Evolutionary conservation across 192 early-diverging fungal species (phyloP).

Genomic region (Paraglomus occultum): DNA sequence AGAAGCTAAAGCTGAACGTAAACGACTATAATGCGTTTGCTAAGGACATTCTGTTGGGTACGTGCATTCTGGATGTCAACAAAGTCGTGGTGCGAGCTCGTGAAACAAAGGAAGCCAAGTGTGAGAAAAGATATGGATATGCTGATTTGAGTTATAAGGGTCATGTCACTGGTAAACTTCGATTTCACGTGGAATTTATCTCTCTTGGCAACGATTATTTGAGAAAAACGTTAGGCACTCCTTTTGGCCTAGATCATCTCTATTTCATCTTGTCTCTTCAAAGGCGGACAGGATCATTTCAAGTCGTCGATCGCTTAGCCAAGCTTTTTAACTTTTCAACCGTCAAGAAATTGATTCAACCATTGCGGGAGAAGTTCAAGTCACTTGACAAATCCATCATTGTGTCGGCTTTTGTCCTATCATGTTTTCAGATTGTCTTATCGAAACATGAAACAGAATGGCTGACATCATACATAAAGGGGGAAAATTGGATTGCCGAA

Average conservation of each 20-base stretch:
- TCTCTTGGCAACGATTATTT: constrained; percentile 32
- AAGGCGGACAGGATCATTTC: constrained; percentile 11
- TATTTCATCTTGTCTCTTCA: constrained; percentile 16
- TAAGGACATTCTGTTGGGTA: constrained; percentile 75
- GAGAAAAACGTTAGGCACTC: not conserved
- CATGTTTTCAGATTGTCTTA: constrained; percentile 16
- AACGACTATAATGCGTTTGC: constrained; percentile 81
- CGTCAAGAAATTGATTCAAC: not conserved
- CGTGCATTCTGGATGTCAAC: constrained; percentile 55
- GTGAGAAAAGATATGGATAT: not conserved
- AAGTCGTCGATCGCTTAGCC: not conserved
- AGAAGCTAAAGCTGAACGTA: constrained; percentile 66
- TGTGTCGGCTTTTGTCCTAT: not conserved
- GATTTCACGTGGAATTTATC: constrained; percentile 57
- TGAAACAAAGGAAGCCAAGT: constrained; percentile 27
- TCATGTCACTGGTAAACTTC: constrained; percentile 53
- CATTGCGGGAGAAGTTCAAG: not conserved
- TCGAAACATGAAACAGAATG: constrained; percentile 13
- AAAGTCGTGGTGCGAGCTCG: constrained; percentile 47
- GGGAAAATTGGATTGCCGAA: constrained; percentile 19
- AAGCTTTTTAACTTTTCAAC: constrained; percentile 16
- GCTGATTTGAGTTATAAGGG: constrained; percentile 39
- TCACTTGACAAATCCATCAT: not conserved
- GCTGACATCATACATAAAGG: not conserved
- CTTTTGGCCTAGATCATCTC: not conserved